Base-by-base conservation (phyloP, 139 green algal genomes). In the Edaphochlamys debaryana region DNA sequence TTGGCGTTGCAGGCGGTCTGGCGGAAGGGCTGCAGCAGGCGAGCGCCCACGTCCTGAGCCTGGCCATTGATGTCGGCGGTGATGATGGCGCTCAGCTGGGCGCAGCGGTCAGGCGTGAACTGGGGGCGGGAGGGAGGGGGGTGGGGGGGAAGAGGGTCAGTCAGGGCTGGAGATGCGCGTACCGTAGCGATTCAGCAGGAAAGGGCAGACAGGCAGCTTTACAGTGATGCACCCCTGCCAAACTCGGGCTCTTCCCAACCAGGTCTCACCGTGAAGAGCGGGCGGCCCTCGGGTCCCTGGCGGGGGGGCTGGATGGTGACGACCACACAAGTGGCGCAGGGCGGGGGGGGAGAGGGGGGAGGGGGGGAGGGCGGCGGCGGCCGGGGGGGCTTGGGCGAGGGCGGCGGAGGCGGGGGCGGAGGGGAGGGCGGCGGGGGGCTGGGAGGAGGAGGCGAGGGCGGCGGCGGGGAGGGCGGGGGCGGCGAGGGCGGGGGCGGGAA, bases 381-480 rank as follows among this genome's bases (percentile, higher is more conserved):
- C n/a, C n/a, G n/a, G n/a, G n/a, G n/a, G n/a, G n/a, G n/a, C n/a
- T n/a, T n/a, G n/a, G n/a, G n/a, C n/a, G n/a, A n/a, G n/a, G n/a
- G n/a, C n/a, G 60, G 62, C 27, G 23, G 30, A 27, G 58, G 58
- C 13, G 27, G 8, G 13, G 75, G 75, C 22, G 79, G 54, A 20
- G 79, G 79, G 5, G 81, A 42, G 22, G 9, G 29, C 3, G 74
- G 74, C 38, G 63, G 69, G 29, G 34, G 62, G n/a, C n/a, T n/a
- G n/a, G 58, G 27, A 32, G 71, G 78, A 58, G 78, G n/a, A 15
- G 78, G 42, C 19, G 67, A 30, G 3, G 50, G 29, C 17, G 79
- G 79, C 20, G 34, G 27, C 5, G 82, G 74, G 3, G 82, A 66
- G 37, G 82, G 73, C 30, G 82, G 83, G 15, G 83, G 75, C 63